phyloP scores from a whole-genome alignment of 2,329 filamentous ascomycete genomes.

The Aspergillus felis region DNA sequence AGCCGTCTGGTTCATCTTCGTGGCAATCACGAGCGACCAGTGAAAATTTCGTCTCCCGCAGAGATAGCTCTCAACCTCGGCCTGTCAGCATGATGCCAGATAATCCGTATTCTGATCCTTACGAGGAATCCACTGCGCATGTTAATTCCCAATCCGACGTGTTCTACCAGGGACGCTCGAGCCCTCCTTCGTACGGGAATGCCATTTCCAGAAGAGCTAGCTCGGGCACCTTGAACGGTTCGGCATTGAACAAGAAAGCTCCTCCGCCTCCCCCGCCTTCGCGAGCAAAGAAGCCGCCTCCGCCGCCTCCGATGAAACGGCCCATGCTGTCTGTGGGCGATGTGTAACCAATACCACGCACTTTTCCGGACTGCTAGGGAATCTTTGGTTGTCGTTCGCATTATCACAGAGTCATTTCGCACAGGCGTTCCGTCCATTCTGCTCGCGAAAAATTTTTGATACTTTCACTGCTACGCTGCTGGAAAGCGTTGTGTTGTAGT shows the following conservation, averaged over 20 bases:
- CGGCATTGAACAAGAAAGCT: constrained; percentile 46
- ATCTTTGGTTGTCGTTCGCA: neutral
- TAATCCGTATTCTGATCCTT: constrained; percentile 40
- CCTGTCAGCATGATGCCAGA: constrained; percentile 29
- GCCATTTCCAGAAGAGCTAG: constrained; percentile 50
- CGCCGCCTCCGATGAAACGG: constrained; percentile 62
- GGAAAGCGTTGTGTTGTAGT: neutral
- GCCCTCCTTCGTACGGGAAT: constrained; percentile 51
- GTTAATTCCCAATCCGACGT: constrained; percentile 48
- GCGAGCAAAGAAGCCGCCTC: constrained; percentile 63
- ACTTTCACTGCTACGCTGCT: neutral
- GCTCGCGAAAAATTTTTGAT: neutral
- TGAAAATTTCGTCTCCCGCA: constrained; percentile 50
- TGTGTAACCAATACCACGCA: constrained; percentile 10
- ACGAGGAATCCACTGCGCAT: constrained; percentile 50
- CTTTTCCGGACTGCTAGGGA: neutral
- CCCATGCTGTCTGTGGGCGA: constrained; percentile 30
- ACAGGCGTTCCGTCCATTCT: neutral
- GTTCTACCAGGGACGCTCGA: constrained; percentile 47
- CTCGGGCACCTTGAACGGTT: constrained; percentile 39
- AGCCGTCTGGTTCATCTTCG: constrained; percentile 44
- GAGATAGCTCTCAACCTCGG: constrained; percentile 47
- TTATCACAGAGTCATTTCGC: neutral
- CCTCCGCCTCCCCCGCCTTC: constrained; percentile 62
- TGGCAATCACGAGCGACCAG: constrained; percentile 53